Base-by-base conservation (phyloP, 768 basidiomycete genomes). In the Omphalotus guepiniiformis region DNA sequence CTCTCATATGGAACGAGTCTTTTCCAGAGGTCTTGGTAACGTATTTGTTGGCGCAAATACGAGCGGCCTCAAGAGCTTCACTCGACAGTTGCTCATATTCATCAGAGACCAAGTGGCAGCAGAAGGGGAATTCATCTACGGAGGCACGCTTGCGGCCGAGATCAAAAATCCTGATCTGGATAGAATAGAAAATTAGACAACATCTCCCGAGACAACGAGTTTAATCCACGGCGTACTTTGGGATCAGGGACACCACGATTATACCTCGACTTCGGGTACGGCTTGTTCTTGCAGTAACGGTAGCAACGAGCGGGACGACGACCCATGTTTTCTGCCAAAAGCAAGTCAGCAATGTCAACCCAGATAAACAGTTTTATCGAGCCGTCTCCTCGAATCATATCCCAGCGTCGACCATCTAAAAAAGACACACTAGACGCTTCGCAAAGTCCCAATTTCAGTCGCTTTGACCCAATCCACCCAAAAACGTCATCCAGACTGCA, bases 281-380 rank as follows among this genome's bases (percentile, higher is more conserved):
- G 93, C 83, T 98, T 97, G 82, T 94, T 95, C 76, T 97, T 97
- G 82, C 93, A 97, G 78, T 97, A 97, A 58, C 93, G 87, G 77
- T 95, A 95, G 83, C 93, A 96, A 62, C 90, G 87, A 72, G 93
- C 92, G 55, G 93, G 93, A 78, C 93, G 90, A 68, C 93, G 91
- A 80, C 93, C 93, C 93, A 96, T 96, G 60, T 64, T 79, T 65
- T 47, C 38, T 53, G 23, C 37, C 21, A 43, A 22, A 22, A 25
- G 42, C 46, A n/a, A 16, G 18, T 46, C 32, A 27, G 16, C 7
- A 27, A n/a, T 27, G 8, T 32, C 30, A 32, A 9, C 30, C 30
- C n/a, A n/a, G n/a, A n/a, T n/a, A n/a, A n/a, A n/a, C n/a, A n/a
- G n/a, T n/a, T n/a, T n/a, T n/a, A n/a, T n/a, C n/a, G n/a, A n/a